Conservation (phyloP, 768 basidiomycete genomes). For the Panaeolus cyanescens region DNA sequence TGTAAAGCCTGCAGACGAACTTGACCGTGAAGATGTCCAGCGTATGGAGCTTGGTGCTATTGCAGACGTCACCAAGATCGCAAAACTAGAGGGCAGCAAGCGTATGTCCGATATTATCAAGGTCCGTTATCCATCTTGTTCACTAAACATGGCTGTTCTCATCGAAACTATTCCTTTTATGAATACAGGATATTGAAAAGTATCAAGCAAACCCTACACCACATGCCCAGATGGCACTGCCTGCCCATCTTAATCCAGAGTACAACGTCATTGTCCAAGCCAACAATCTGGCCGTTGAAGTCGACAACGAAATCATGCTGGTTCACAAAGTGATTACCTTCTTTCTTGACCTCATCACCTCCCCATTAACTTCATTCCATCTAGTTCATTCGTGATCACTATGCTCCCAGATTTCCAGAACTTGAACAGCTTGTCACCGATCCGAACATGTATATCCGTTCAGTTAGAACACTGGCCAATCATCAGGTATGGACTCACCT, state of each 20-base stretch:
- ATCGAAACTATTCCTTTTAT: not conserved
- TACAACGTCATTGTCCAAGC: conserved; percentile 96
- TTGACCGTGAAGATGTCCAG: conserved; percentile 92
- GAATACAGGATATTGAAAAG: conserved; percentile 80
- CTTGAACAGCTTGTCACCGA: conserved; percentile 94
- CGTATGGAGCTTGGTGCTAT: conserved; percentile 88
- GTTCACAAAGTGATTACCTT: conserved; percentile 80
- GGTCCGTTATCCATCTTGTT: conserved; percentile 37
- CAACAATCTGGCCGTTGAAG: conserved; percentile 96
- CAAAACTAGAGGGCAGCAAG: conserved; percentile 87
- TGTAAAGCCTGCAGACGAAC: conserved; percentile 90
- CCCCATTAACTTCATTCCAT: conserved; percentile 56
- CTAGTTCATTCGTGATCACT: conserved; percentile 84
- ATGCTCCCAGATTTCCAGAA: conserved; percentile 93
- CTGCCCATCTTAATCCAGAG: conserved; percentile 90
- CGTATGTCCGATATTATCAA: conserved; percentile 85
- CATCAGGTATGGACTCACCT: conserved; percentile 54
- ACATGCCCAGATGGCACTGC: conserved; percentile 74
- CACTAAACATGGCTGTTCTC: not conserved
- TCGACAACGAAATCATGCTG: conserved; percentile 96
- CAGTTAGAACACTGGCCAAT: conserved; percentile 88
- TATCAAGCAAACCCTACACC: conserved; percentile 81
- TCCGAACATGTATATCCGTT: conserved; percentile 88
- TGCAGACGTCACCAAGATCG: conserved; percentile 85
- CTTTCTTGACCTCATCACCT: conserved; percentile 6